Evolutionary conservation across 108 stramenopile genomes (phyloP).

Genomic region (Chaetoceros tenuissimus): DNA sequence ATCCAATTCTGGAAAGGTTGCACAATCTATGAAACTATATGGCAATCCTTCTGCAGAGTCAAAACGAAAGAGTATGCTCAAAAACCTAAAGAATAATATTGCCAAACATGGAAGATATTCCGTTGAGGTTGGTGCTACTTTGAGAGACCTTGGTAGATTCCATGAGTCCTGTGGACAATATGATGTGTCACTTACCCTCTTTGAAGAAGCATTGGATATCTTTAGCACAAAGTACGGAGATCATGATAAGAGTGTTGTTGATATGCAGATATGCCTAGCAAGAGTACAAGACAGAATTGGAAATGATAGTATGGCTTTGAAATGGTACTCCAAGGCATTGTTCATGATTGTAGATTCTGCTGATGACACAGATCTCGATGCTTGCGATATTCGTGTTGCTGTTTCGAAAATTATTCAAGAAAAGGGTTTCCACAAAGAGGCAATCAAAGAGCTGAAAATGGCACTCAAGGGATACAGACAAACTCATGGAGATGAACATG

Average conservation of each 20-base stretch:
- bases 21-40: no score
- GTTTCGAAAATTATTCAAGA: slow-evolving; percentile 28
- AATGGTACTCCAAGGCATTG: slow-evolving; percentile 23
- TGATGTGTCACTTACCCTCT: slow-evolving; percentile 35
- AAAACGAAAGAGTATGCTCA: neutral
- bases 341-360: slow-evolving; percentile 35
- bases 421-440: slow-evolving; percentile 37
- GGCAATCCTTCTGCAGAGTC: neutral
- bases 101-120: neutral
- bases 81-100: neutral
- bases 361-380: slow-evolving; percentile 27
- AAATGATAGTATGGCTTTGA: slow-evolving; percentile 36
- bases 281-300: slow-evolving; percentile 32
- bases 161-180: slow-evolving; percentile 4
- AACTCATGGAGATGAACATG: slow-evolving; percentile 36
- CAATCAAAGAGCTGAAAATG: slow-evolving; percentile 49
- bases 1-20: neutral
- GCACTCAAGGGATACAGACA: slow-evolving; percentile 44
- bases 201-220: slow-evolving; percentile 44
- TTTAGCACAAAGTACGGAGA: slow-evolving; percentile 52
- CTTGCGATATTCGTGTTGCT: slow-evolving; percentile 13
- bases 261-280: slow-evolving; percentile 30
- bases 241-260: slow-evolving; percentile 27
- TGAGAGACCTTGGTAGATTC: neutral
- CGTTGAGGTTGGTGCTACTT: neutral